A percentile compares a stretch with the other conserved stretches of the same genome.
Evolutionary conservation across 1,139 yeast genomes (phyloP).

Genomic region (Pichia kudriavzevii): DNA sequence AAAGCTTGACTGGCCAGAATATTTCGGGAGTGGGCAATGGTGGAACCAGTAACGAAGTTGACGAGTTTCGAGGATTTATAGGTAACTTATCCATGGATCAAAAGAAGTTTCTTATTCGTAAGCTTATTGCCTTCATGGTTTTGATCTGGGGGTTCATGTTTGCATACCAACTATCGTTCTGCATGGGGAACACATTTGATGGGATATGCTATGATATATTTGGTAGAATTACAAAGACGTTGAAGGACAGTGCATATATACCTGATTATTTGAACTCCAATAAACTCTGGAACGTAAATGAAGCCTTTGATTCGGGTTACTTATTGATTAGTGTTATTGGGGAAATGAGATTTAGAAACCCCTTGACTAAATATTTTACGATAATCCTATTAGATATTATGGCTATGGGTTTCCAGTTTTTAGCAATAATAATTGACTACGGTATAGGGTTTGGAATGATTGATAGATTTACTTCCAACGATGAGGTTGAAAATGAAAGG

Average conservation of each 20-base stretch:
- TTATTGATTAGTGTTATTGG: slow-evolving; percentile 36
- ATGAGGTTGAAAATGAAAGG: slow-evolving; percentile 13
- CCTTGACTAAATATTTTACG: slow-evolving; percentile 25
- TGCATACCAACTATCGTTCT: slow-evolving; percentile 23
- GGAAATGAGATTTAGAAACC: slow-evolving; percentile 31
- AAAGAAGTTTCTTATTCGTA: slow-evolving; percentile 6
- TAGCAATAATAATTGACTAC: slow-evolving; percentile 29
- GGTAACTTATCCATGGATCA: slow-evolving; percentile 4
- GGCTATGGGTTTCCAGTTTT: slow-evolving; percentile 27
- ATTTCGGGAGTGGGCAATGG: neutral
- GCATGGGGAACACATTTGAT: slow-evolving; percentile 5
- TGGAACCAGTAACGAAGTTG: neutral
- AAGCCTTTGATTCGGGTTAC: slow-evolving; percentile 26
- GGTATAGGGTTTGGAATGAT: slow-evolving; percentile 27
- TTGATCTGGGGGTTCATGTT: slow-evolving; percentile 19
- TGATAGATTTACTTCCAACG: slow-evolving; percentile 12
- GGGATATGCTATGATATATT: slow-evolving; percentile 4
- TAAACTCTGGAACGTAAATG: slow-evolving; percentile 25
- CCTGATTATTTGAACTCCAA: neutral
- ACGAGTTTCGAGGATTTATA: slow-evolving; percentile 3
- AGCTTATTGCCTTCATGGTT: slow-evolving; percentile 10
- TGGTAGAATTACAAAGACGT: slow-evolving; percentile 13
- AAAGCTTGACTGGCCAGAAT: slow-evolving; percentile 1
- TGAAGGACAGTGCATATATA: slow-evolving; percentile 12
- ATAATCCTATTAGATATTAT: slow-evolving; percentile 27